Evolutionary conservation across 768 basidiomycete genomes (phyloP).

Genomic region (Leccinum longicurvipes): DNA sequence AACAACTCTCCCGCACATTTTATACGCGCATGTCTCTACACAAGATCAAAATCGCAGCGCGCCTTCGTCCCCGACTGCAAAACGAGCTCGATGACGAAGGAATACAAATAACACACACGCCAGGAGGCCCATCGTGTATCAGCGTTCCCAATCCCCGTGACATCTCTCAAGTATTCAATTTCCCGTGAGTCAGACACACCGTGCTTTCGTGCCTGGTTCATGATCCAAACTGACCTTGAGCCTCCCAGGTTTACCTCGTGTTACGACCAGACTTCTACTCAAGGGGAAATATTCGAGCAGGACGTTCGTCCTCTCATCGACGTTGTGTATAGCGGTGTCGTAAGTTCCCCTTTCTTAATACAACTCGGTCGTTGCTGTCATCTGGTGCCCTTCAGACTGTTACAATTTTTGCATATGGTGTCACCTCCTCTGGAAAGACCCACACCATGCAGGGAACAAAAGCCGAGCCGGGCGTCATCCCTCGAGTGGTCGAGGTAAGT

Average conservation of each 20-base stretch:
- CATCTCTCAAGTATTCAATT: constrained; percentile 67
- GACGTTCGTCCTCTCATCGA: constrained; percentile 80
- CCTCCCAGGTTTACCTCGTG: constrained; percentile 65
- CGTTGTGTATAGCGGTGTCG: constrained; percentile 72
- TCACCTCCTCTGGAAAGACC: constrained; percentile 89
- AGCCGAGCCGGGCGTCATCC: constrained; percentile 79
- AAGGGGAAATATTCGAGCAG: constrained; percentile 72
- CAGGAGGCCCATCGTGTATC: constrained; percentile 47
- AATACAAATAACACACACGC: constrained; percentile 47
- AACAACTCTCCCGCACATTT: neutral
- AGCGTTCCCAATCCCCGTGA: constrained; percentile 71
- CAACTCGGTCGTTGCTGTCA: neutral
- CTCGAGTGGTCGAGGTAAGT: constrained; percentile 69
- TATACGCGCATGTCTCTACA: constrained; percentile 27
- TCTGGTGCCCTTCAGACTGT: constrained; percentile 51
- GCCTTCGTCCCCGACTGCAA: constrained; percentile 62
- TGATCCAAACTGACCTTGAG: neutral
- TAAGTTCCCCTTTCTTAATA: constrained; percentile 34
- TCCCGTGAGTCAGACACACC: constrained; percentile 49
- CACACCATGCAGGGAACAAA: constrained; percentile 88
- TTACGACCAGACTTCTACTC: constrained; percentile 66
- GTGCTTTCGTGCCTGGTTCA: too few relatives aligned
- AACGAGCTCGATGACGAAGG: constrained; percentile 62
- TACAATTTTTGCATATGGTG: constrained; percentile 88
- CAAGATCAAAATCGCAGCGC: constrained; percentile 70